Percentiles rank a stretch among this genome's conserved stretches.
phyloP scores from a whole-genome alignment of 306 rosid genomes.

The Inga laurina region DNA sequence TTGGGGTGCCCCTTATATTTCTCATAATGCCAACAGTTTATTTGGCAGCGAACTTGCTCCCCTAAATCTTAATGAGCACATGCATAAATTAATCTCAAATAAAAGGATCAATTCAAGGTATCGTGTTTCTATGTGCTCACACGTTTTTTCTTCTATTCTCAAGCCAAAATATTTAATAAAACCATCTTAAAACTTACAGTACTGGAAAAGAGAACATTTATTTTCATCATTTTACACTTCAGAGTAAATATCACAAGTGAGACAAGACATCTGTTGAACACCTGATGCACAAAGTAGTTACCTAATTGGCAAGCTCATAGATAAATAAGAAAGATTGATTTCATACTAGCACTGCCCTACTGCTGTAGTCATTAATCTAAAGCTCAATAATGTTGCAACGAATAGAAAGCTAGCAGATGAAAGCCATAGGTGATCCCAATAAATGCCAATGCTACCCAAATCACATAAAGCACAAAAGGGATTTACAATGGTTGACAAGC shows the following conservation, averaged over 20 bases:
- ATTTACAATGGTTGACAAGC: conserved; percentile 19
- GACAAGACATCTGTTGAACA: not conserved
- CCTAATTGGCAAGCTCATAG: not conserved
- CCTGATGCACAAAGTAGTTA: not conserved
- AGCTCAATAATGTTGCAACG: not conserved
- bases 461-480: conserved; percentile 1
- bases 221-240: not conserved
- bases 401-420: not conserved
- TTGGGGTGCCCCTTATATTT: not conserved
- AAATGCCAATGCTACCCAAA: conserved; percentile 18
- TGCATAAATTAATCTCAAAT: not conserved
- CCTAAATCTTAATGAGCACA: not conserved
- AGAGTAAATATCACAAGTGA: not conserved
- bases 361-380: conserved; percentile 17
- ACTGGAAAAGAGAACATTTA: not conserved
- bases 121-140: not conserved
- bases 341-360: not conserved
- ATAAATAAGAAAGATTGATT: not conserved
- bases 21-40: not conserved
- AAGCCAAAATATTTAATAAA: not conserved
- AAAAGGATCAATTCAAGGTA: not conserved
- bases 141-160: not conserved
- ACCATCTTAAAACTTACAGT: not conserved
- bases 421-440: conserved; percentile 14
- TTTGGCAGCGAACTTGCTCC: not conserved